A percentile compares a stretch with the other conserved stretches of the same genome.
These are phyloP conservation scores for Agapanthus africanus DNA, from an alignment of 106 monocot genomes.

Conservation along the genomic window DNA sequence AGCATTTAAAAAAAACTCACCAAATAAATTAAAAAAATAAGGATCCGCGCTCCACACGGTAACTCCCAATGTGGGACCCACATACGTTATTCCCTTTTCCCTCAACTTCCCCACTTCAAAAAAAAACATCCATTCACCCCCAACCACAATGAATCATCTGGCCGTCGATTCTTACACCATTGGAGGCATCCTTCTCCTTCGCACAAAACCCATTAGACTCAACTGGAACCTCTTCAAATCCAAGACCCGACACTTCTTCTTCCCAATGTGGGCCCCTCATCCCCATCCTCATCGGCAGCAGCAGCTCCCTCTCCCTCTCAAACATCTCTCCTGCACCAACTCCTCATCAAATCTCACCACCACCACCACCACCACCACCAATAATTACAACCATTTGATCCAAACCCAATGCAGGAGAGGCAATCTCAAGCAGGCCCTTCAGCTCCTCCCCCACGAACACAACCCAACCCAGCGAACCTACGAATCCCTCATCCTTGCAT, in stretches of 20 bases:
- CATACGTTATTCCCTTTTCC: too few species aligned
- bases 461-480: constrained; percentile 51
- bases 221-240: neutral
- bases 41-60: too few species aligned
- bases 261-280: constrained; percentile 5
- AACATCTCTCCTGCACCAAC: constrained; percentile 17
- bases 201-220: neutral
- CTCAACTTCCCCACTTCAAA: too few species aligned
- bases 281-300: neutral
- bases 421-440: constrained; percentile 50
- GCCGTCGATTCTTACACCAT: too few species aligned
- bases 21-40: too few species aligned
- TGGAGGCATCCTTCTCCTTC: neutral
- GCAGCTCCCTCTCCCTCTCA: neutral
- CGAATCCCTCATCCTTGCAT: constrained; percentile 54
- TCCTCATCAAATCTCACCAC: neutral
- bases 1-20: too few species aligned
- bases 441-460: constrained; percentile 45
- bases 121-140: too few species aligned
- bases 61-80: too few species aligned
- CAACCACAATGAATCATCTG: too few species aligned
- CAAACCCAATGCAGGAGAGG: constrained; percentile 60
- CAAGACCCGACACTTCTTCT: neutral
- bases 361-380: neutral
- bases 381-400: constrained; percentile 63